These are phyloP conservation scores for Agastache rugosa DNA, from an alignment of 257 asterid species.

Conservation along the genomic window DNA sequence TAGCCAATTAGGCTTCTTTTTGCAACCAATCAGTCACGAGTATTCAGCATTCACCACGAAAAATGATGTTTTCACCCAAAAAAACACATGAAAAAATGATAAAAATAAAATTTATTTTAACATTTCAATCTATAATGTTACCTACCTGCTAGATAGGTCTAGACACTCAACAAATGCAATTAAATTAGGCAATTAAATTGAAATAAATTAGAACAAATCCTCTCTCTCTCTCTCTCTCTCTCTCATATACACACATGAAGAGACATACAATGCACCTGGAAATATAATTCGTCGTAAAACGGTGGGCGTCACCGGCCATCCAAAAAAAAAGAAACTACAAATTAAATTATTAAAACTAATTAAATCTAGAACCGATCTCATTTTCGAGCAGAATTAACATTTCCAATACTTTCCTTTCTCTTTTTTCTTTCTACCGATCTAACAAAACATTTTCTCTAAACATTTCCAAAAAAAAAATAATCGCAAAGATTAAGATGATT, in stretches of 20 bases:
- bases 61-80: neutral
- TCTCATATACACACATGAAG: neutral
- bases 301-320: neutral
- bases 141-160: constrained; percentile 18
- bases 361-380: neutral
- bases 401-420: neutral
- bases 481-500: neutral
- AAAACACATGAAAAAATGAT: neutral
- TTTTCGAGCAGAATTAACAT: neutral
- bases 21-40: neutral
- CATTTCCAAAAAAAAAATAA: neutral
- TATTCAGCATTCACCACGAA: neutral
- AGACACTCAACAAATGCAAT: constrained; percentile 2
- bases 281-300: constrained; percentile 15
- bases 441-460: constrained; percentile 16
- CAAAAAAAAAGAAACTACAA: neutral
- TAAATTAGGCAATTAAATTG: constrained; percentile 24
- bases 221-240: constrained; percentile 15
- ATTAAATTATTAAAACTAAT: neutral
- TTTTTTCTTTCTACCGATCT: neutral
- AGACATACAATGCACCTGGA: constrained; percentile 46
- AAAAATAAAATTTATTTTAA: neutral
- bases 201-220: constrained; percentile 13
- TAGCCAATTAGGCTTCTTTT: neutral
- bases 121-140: neutral